These are phyloP conservation scores for Cadophora gregata DNA, from an alignment of 2,329 filamentous ascomycete genomes.

Conservation along the genomic window DNA sequence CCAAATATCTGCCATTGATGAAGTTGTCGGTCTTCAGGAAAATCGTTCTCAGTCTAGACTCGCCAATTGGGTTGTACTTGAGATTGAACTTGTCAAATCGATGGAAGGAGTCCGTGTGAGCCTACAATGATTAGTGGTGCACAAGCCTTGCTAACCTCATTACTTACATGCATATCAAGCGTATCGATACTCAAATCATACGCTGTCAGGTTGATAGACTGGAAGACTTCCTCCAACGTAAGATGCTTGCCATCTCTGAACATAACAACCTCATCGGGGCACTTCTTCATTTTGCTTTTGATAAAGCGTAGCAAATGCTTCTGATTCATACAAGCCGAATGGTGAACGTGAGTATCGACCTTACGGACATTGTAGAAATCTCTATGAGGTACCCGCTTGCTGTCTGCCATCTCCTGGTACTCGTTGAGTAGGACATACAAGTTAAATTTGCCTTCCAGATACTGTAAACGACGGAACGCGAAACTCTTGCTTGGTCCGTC, in stretches of 20 bases:
- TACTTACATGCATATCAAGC: slow-evolving; percentile 92
- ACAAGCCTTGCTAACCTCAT: not conserved
- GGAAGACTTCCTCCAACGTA: slow-evolving; percentile 91
- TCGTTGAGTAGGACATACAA: slow-evolving; percentile 92
- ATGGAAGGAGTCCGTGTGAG: slow-evolving; percentile 97
- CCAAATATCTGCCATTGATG: slow-evolving; percentile 92
- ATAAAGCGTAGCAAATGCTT: slow-evolving; percentile 98
- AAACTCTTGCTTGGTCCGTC: slow-evolving; percentile 98
- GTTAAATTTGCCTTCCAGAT: slow-evolving; percentile 96
- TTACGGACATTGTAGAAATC: slow-evolving; percentile 99
- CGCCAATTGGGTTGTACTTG: slow-evolving; percentile 97
- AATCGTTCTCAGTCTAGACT: slow-evolving; percentile 94
- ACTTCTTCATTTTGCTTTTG: slow-evolving; percentile 99
- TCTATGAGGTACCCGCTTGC: slow-evolving; percentile 94
- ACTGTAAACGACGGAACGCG: slow-evolving; percentile 91
- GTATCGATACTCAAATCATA: slow-evolving; percentile 99
- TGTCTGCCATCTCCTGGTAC: slow-evolving; percentile 97
- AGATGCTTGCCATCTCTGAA: slow-evolving; percentile 91
- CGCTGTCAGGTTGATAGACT: slow-evolving; percentile 95
- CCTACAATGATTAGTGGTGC: slow-evolving; percentile 53
- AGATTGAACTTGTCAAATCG: slow-evolving; percentile 99
- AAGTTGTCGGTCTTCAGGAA: slow-evolving; percentile 99
- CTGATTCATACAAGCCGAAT: slow-evolving; percentile 99
- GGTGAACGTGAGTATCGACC: slow-evolving; percentile 98
- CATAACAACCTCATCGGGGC: slow-evolving; percentile 89